These are phyloP conservation scores for Claviceps monticola DNA, from an alignment of 2,329 filamentous ascomycete species.

Conservation along the genomic window DNA sequence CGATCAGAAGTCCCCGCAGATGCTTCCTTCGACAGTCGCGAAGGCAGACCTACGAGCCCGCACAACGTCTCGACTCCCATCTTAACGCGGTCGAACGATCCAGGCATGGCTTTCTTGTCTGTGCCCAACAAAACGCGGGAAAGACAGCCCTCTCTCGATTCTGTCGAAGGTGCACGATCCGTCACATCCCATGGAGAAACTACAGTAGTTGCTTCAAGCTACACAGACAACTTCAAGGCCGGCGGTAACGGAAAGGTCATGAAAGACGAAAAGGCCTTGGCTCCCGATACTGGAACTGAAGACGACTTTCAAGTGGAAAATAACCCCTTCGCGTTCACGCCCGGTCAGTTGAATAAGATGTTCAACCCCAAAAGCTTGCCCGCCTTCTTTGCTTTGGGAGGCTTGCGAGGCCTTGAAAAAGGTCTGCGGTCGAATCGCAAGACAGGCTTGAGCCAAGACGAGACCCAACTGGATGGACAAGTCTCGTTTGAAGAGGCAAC, in stretches of 20 bases:
- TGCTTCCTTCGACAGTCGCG: constrained; percentile 51
- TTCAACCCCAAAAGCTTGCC: constrained; percentile 78
- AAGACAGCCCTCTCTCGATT: constrained; percentile 57
- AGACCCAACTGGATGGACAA: constrained; percentile 47
- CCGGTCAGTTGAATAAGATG: constrained; percentile 74
- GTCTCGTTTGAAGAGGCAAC: constrained; percentile 63
- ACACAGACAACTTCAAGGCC: constrained; percentile 27
- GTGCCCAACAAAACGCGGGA: constrained; percentile 48
- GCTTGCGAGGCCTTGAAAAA: constrained; percentile 62
- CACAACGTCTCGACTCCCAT: constrained; percentile 56
- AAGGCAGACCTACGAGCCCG: constrained; percentile 55
- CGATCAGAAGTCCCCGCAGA: constrained; percentile 34
- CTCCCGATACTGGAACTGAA: constrained; percentile 63
- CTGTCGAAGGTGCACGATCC: constrained; percentile 46
- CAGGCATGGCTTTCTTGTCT: constrained; percentile 42
- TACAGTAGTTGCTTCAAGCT: constrained; percentile 35
- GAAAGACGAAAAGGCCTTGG: constrained; percentile 54
- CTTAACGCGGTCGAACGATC: constrained; percentile 30
- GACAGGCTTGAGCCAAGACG: constrained; percentile 64
- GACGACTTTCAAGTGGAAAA: constrained; percentile 60
- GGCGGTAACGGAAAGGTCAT: constrained; percentile 42
- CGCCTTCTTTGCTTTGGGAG: constrained; percentile 71
- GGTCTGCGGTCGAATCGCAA: constrained; percentile 61
- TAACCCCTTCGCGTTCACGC: constrained; percentile 76
- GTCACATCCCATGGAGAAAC: constrained; percentile 49